Evolutionary conservation across 73 alveolate species (phyloP).

Genomic region (Breviolum minutum): DNA sequence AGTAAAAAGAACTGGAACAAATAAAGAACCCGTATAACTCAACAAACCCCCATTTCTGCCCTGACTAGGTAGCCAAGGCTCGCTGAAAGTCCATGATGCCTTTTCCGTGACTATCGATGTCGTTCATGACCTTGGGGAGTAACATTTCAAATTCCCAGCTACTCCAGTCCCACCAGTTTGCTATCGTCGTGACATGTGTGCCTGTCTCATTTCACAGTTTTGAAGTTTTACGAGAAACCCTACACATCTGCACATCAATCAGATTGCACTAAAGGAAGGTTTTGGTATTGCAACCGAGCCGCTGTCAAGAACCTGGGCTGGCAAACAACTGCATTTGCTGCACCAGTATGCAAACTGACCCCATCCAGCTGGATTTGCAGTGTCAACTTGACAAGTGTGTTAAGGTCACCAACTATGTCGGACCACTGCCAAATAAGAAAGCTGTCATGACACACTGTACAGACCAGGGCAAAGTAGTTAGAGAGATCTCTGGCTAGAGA

Average conservation of each 20-base stretch:
- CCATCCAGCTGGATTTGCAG: too few species aligned
- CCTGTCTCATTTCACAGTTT: too few species aligned
- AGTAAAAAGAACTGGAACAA: neutral
- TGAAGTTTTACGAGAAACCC: neutral
- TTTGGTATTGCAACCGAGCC: neutral
- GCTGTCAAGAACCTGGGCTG: constrained; percentile 78
- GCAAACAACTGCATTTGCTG: neutral
- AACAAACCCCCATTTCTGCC: neutral
- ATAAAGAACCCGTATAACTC: too few species aligned
- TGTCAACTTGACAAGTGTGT: too few species aligned
- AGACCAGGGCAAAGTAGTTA: neutral
- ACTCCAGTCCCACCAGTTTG: neutral
- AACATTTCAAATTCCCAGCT: neutral
- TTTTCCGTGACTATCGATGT: constrained; percentile 88
- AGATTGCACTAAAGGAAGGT: neutral
- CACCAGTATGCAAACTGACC: too few species aligned
- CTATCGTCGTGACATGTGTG: neutral
- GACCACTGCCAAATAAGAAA: too few species aligned
- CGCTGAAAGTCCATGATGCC: constrained; percentile 93
- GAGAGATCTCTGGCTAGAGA: neutral
- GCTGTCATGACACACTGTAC: too few species aligned
- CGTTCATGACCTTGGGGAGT: constrained; percentile 64
- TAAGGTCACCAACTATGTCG: too few species aligned
- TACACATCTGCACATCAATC: too few species aligned
- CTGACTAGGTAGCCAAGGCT: neutral